A percentile compares a stretch with the other conserved stretches of the same genome.
Conservation (phyloP, 495 filamentous ascomycete genomes). For the Penicillium cataractarum region DNA sequence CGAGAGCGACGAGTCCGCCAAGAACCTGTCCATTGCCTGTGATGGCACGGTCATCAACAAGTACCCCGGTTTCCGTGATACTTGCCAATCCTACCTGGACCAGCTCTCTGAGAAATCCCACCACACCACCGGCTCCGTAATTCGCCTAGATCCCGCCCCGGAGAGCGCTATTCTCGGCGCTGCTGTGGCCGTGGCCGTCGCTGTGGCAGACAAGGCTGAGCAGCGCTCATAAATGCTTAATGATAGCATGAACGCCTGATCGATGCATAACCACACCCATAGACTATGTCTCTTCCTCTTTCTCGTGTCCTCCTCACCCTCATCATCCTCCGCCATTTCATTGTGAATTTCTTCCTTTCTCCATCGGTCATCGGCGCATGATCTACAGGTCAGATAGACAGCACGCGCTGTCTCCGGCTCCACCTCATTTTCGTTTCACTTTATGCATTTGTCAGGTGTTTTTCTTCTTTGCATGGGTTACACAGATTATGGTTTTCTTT, state of each 20-base stretch:
- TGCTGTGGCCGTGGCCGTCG: slow-evolving; percentile 58
- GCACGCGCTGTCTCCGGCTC: background rate
- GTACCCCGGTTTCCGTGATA: slow-evolving; percentile 57
- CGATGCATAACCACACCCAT: slow-evolving; percentile 20
- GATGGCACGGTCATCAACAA: slow-evolving; percentile 65
- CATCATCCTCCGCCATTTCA: slow-evolving; percentile 9
- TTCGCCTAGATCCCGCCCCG: slow-evolving; percentile 51
- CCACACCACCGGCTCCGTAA: slow-evolving; percentile 26
- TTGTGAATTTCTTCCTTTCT: slow-evolving; percentile 22
- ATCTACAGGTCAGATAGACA: slow-evolving; percentile 6
- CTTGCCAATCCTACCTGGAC: slow-evolving; percentile 54
- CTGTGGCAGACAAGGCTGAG: slow-evolving; percentile 31
- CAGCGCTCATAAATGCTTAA: background rate
- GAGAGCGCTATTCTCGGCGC: slow-evolving; percentile 61
- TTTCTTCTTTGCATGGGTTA: slow-evolving; percentile 12
- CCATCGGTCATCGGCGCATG: slow-evolving; percentile 26
- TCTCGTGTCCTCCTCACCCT: background rate
- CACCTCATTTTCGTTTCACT: background rate
- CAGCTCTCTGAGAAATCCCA: slow-evolving; percentile 42
- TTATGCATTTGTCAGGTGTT: slow-evolving; percentile 29
- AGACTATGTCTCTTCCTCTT: slow-evolving; percentile 9
- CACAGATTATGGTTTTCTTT: slow-evolving; percentile 8
- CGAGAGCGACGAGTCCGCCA: slow-evolving; percentile 37
- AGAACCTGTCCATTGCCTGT: slow-evolving; percentile 53
- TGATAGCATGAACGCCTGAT: background rate